These are phyloP conservation scores for Lolium multiflorum DNA, from an alignment of 176 grass and related monocot genomes.

Conservation along the genomic window DNA sequence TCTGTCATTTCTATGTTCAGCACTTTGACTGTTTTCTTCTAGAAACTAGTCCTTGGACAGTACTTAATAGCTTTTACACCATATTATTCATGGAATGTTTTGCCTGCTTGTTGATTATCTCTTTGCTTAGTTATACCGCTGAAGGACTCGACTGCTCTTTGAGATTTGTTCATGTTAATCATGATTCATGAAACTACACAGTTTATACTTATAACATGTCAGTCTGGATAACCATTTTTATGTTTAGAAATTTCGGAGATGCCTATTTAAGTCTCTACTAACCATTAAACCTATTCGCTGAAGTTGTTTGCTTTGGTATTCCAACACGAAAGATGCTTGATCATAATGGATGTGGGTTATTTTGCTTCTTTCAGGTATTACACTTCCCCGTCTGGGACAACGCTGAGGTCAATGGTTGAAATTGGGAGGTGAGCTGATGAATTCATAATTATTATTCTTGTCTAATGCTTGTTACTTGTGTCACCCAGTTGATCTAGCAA, in stretches of 20 bases:
- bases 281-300: constrained; percentile 1
- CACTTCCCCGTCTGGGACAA: constrained; percentile 64
- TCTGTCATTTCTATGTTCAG: not conserved
- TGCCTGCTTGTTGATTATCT: constrained; percentile 2
- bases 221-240: constrained; percentile 18
- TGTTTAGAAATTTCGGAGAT: constrained; percentile 21
- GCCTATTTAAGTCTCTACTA: constrained; percentile 13
- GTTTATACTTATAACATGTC: constrained; percentile 25
- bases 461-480: not conserved
- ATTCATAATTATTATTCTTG: constrained; percentile 9
- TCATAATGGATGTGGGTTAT: constrained; percentile 22
- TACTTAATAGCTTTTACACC: not conserved
- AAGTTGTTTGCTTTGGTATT: constrained; percentile 21
- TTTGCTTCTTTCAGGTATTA: constrained; percentile 65
- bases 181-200: constrained; percentile 28
- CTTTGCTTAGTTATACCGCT: constrained; percentile 25
- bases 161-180: constrained; percentile 4
- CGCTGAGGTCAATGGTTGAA: constrained; percentile 61
- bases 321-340: not conserved
- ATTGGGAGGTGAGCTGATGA: constrained; percentile 53
- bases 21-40: not conserved
- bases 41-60: not conserved
- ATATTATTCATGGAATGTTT: not conserved
- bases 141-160: constrained; percentile 9
- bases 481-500: constrained; percentile 19